Conservation (phyloP, 2,329 filamentous ascomycete species). For the Triangularia verruculosa region DNA sequence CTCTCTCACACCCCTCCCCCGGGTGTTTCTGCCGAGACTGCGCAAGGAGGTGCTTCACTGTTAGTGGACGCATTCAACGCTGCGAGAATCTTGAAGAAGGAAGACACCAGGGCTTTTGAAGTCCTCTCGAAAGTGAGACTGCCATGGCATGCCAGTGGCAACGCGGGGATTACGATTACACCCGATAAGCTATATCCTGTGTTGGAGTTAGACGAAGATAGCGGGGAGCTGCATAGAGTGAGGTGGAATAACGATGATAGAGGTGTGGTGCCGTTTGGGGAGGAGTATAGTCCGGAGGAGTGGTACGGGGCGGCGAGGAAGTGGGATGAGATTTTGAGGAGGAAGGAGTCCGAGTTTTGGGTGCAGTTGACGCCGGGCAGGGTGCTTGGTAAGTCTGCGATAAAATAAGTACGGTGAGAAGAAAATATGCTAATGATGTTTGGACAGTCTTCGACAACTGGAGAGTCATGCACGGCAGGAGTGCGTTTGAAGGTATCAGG, state of each 20-base stretch:
- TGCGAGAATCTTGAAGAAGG: conserved; percentile 55
- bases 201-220: conserved; percentile 54
- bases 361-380: conserved; percentile 76
- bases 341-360: conserved; percentile 68
- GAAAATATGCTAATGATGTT: background rate
- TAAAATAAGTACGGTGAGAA: background rate
- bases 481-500: conserved; percentile 76
- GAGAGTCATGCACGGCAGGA: conserved; percentile 85
- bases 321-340: conserved; percentile 68
- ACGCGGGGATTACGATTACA: conserved; percentile 75
- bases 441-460: conserved; percentile 87
- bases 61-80: conserved; percentile 85
- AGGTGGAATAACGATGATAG: conserved; percentile 95
- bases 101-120: conserved; percentile 55
- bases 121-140: conserved; percentile 57
- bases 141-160: conserved; percentile 84
- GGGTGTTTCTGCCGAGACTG: conserved; percentile 14
- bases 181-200: conserved; percentile 71
- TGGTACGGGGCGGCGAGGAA: conserved; percentile 82
- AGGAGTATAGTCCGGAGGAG: conserved; percentile 44
- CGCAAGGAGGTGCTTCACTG: conserved; percentile 69
- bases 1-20: conserved; percentile 66
- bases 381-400: conserved; percentile 61
- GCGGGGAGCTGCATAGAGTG: conserved; percentile 52
- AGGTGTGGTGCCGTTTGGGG: conserved; percentile 60